Evolutionary conservation across 2,329 filamentous ascomycete genomes (phyloP).

Genomic region (Paraphaeosphaeria sporulosa): DNA sequence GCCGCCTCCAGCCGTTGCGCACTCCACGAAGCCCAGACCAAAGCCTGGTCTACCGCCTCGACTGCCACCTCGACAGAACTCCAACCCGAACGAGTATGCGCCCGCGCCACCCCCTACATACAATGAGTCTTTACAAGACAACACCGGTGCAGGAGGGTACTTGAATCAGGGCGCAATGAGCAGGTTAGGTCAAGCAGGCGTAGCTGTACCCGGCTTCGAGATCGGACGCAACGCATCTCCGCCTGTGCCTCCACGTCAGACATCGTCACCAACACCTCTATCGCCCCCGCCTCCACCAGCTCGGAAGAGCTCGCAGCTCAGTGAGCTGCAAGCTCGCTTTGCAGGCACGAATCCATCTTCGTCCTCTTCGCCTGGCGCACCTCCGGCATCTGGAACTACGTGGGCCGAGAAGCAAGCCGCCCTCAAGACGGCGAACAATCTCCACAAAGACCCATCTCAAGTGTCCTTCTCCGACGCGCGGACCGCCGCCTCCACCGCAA

Average conservation of each 20-base stretch:
- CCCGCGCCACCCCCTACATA: conserved; percentile 59
- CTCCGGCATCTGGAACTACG: conserved; percentile 62
- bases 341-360: conserved; percentile 48
- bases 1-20: conserved; percentile 30
- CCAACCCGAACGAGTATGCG: conserved; percentile 56
- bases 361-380: conserved; percentile 19
- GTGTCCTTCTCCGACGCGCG: conserved; percentile 67
- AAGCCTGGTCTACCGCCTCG: conserved; percentile 70
- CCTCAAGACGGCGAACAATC: conserved; percentile 65
- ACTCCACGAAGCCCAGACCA: conserved; percentile 56
- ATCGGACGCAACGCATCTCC: conserved; percentile 64
- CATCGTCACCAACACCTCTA: conserved; percentile 32
- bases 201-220: conserved; percentile 79
- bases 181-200: conserved; percentile 74
- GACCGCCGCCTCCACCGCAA: conserved; percentile 66
- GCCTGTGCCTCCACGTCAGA: conserved; percentile 40
- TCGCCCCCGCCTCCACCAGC: conserved; percentile 32
- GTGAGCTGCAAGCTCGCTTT: conserved; percentile 74
- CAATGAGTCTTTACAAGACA: conserved; percentile 47
- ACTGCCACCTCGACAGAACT: conserved; percentile 73
- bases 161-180: conserved; percentile 68
- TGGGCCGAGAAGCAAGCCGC: conserved; percentile 70
- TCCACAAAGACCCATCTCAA: conserved; percentile 68
- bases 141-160: conserved; percentile 44
- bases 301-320: conserved; percentile 58